A percentile compares a stretch with the other conserved stretches of the same genome.
Evolutionary conservation across 805 yeast genomes (phyloP).

Genomic region (Kodamaea sagamina): DNA sequence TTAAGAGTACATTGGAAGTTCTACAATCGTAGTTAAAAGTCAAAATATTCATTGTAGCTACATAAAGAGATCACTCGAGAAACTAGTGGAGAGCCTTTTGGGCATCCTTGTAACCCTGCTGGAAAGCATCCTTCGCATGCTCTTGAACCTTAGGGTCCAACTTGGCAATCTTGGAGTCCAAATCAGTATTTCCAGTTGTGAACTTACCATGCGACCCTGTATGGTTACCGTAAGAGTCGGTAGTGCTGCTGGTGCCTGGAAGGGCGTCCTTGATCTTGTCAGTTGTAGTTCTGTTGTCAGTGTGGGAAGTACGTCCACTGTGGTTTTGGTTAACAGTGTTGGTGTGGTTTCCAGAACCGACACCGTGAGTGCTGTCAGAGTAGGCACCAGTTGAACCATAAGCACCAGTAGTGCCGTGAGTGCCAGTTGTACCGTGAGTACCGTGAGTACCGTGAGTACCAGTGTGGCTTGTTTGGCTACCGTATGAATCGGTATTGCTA

Average conservation of each 20-base stretch:
- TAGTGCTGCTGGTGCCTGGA: constrained; percentile 14
- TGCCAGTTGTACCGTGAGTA: constrained; percentile 2
- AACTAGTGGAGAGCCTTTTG: constrained; percentile 21
- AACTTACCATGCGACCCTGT: constrained; percentile 18
- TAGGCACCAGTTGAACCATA: constrained; percentile 9
- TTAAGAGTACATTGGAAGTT: too few relatives aligned
- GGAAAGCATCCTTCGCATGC: constrained; percentile 43
- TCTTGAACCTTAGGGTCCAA: constrained; percentile 37
- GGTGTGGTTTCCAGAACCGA: constrained; percentile 12
- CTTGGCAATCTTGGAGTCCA: constrained; percentile 37
- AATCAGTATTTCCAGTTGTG: constrained; percentile 37
- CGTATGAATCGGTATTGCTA: too few relatives aligned
- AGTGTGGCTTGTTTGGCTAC: not conserved
- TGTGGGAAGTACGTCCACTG: constrained; percentile 9
- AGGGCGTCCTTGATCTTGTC: constrained; percentile 15
- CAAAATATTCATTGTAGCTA: not conserved
- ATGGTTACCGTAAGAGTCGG: constrained; percentile 11
- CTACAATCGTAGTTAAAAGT: not conserved
- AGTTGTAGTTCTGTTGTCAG: constrained; percentile 1
- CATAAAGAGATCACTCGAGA: too few relatives aligned
- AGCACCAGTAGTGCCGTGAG: constrained; percentile 5
- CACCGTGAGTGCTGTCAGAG: constrained; percentile 9
- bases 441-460: constrained; percentile 7
- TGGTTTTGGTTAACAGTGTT: constrained; percentile 1
- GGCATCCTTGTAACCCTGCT: constrained; percentile 43